These are phyloP conservation scores for Schizochytrium sp. DNA, from an alignment of 108 stramenopile genomes.

Conservation along the genomic window DNA sequence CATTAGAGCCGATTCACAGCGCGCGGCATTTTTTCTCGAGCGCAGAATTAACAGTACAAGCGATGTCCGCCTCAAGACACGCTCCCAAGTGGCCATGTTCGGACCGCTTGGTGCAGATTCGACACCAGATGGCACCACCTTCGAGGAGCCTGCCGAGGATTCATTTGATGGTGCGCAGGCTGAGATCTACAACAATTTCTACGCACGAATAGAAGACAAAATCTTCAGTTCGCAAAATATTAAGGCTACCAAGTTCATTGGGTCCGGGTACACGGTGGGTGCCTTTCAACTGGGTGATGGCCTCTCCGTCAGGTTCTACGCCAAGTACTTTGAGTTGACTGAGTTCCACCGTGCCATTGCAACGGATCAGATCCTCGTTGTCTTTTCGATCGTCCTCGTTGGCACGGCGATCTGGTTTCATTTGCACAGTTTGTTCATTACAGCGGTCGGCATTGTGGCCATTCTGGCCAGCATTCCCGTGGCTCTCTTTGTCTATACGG, in stretches of 20 bases:
- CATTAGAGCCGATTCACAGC: background rate
- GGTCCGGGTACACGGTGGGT: background rate
- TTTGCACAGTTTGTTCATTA: background rate
- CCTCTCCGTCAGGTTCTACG: background rate
- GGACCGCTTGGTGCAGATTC: background rate
- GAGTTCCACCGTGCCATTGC: background rate
- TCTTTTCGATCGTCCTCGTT: background rate
- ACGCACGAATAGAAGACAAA: background rate
- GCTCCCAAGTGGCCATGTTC: background rate
- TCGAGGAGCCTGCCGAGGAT: background rate
- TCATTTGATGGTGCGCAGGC: background rate
- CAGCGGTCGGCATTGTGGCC: background rate
- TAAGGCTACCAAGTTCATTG: background rate
- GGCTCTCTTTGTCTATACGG: slow-evolving; percentile 22
- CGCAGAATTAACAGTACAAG: background rate
- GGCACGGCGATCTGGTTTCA: background rate
- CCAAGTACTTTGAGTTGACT: background rate
- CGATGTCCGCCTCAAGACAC: background rate
- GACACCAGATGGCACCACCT: background rate
- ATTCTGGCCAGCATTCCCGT: slow-evolving; percentile 22
- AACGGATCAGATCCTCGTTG: background rate
- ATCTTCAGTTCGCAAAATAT: background rate
- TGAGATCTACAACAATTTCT: background rate
- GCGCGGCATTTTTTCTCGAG: background rate
- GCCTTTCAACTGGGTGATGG: background rate